Conservation (phyloP, 257 asterid genomes). For the Cruciata laevipes region DNA sequence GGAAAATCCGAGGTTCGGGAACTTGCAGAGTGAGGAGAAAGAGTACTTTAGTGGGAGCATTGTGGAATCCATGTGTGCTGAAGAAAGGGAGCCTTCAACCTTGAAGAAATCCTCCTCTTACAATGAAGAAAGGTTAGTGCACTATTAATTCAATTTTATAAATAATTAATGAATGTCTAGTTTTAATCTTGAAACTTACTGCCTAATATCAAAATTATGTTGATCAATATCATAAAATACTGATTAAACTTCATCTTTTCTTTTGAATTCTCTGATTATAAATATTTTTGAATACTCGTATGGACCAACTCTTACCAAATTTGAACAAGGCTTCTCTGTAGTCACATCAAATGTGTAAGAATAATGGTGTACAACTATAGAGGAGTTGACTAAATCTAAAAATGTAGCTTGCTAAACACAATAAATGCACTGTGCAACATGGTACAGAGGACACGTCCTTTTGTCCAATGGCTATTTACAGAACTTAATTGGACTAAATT, state of each 20-base stretch:
- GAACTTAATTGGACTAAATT: background rate
- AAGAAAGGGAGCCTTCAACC: slow-evolving; percentile 30
- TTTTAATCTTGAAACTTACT: no score
- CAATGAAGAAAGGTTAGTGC: slow-evolving; percentile 69
- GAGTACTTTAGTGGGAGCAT: slow-evolving; percentile 93
- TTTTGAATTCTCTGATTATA: no score
- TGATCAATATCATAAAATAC: no score
- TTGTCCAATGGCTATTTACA: background rate
- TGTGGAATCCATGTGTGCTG: slow-evolving; percentile 46
- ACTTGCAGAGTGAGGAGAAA: slow-evolving; percentile 53
- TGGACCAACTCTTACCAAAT: background rate
- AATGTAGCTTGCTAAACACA: background rate
- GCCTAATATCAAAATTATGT: no score
- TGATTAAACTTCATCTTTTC: no score
- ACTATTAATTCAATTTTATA: background rate
- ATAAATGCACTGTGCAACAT: background rate
- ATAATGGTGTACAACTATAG: background rate
- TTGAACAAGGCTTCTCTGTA: background rate
- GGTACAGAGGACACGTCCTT: background rate
- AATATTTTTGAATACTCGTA: no score
- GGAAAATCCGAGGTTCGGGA: slow-evolving; percentile 87
- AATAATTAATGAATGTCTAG: no score
- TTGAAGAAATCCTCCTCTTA: slow-evolving; percentile 76
- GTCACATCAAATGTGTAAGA: background rate
- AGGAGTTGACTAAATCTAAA: slow-evolving; percentile 1